Evolutionary conservation across 495 filamentous ascomycete genomes (phyloP).

Genomic region (Podospora sp.): DNA sequence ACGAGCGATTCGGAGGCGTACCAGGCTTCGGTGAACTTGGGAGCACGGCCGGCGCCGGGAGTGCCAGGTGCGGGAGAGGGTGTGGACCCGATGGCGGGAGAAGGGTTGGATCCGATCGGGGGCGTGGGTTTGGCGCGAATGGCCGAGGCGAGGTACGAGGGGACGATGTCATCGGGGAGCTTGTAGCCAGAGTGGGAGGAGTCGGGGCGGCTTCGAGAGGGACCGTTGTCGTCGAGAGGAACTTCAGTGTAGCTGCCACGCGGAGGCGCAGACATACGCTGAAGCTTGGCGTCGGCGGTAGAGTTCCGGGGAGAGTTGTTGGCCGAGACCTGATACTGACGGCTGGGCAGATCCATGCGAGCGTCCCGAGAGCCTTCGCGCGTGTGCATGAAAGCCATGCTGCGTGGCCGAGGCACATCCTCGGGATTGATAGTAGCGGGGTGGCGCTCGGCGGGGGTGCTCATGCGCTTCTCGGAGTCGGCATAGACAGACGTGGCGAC

Average conservation of each 20-base stretch:
- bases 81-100: no score
- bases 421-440: constrained; percentile 48
- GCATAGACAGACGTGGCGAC: constrained; percentile 48
- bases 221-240: constrained; percentile 35
- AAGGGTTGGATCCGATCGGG: constrained; percentile 3
- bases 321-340: constrained; percentile 52
- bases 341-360: constrained; percentile 51
- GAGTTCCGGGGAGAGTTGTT: constrained; percentile 52
- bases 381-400: constrained; percentile 76
- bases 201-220: constrained; percentile 28
- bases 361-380: constrained; percentile 61
- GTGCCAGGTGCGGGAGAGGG: not conserved
- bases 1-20: constrained; percentile 55
- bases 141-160: constrained; percentile 25
- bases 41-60: constrained; percentile 46
- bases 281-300: constrained; percentile 40
- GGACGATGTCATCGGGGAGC: constrained; percentile 24
- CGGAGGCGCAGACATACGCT: constrained; percentile 45
- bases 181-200: constrained; percentile 22
- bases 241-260: constrained; percentile 43
- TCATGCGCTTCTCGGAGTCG: constrained; percentile 54
- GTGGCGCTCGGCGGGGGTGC: constrained; percentile 47
- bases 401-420: constrained; percentile 60
- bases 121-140: constrained; percentile 38
- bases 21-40: constrained; percentile 66